Conservation (phyloP, 2,329 filamentous ascomycete genomes). For the Verticillium albo-atrum region DNA sequence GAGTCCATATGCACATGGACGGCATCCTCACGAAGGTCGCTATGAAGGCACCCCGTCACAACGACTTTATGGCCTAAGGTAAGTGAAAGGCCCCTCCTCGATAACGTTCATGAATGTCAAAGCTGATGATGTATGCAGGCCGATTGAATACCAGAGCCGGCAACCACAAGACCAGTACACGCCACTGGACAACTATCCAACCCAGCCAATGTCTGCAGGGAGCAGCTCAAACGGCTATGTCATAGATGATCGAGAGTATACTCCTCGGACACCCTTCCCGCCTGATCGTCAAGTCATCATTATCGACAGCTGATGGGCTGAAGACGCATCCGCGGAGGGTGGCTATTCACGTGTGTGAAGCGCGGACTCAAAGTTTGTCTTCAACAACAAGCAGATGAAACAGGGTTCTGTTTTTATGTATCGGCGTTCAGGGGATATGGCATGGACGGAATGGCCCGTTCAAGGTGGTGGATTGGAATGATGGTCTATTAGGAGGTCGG, state of each 20-base stretch:
- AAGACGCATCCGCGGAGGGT: background rate
- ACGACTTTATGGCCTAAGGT: background rate
- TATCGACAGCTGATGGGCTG: slow-evolving; percentile 1
- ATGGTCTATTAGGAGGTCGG: background rate
- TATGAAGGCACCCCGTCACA: background rate
- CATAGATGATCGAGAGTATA: background rate
- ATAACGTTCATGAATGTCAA: background rate
- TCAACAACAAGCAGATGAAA: background rate
- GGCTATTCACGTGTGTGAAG: background rate
- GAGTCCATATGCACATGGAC: background rate
- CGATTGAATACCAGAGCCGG: background rate
- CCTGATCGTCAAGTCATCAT: background rate
- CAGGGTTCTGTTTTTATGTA: too few relatives aligned
- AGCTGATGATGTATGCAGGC: background rate
- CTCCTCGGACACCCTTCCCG: background rate
- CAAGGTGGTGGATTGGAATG: too few relatives aligned
- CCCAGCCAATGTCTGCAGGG: background rate
- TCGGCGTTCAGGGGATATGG: too few relatives aligned
- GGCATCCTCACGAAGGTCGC: background rate
- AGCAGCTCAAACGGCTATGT: background rate
- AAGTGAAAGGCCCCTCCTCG: background rate
- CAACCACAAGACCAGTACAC: too few relatives aligned
- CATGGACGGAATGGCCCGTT: background rate
- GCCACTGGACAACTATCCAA: background rate
- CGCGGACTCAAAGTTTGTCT: background rate